Percentiles rank a stretch among this genome's conserved stretches.
Conservation (phyloP, 768 basidiomycete genomes). For the Mycena galericulata region DNA sequence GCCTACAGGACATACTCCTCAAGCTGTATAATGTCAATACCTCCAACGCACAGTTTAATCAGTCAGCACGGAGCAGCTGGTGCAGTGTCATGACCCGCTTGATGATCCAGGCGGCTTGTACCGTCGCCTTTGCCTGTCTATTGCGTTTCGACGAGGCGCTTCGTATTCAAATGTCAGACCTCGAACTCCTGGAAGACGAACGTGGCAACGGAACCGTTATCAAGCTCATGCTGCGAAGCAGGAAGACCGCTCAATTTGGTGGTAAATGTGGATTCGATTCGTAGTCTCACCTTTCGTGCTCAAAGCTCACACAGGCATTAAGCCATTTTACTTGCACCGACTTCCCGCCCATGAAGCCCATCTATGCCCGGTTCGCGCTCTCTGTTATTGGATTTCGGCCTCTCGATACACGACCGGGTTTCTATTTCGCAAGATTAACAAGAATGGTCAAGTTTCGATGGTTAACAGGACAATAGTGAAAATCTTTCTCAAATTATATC, state of each 20-base stretch:
- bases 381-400: conserved; percentile 43
- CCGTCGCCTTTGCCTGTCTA: conserved; percentile 47
- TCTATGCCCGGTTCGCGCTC: conserved; percentile 49
- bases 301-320: conserved; percentile 44
- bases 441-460: conserved; percentile 40
- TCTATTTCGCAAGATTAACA: conserved; percentile 45
- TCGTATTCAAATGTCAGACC: conserved; percentile 43
- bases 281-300: not conserved
- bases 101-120: conserved; percentile 44
- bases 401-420: conserved; percentile 42
- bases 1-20: not conserved
- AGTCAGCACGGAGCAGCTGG: conserved; percentile 38
- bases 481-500: not conserved
- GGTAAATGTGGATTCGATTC: conserved; percentile 16
- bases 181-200: conserved; percentile 18
- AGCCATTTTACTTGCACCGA: conserved; percentile 43
- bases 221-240: conserved; percentile 37
- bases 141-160: conserved; percentile 48
- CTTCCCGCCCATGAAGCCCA: conserved; percentile 41
- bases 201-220: conserved; percentile 3
- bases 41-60: conserved; percentile 13
- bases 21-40: conserved; percentile 24
- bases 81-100: conserved; percentile 40
- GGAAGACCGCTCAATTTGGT: conserved; percentile 44
- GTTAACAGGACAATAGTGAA: conserved; percentile 39